These are phyloP conservation scores for Curvularia eragrostidis DNA, from an alignment of 2,329 filamentous ascomycete genomes.

Conservation along the genomic window DNA sequence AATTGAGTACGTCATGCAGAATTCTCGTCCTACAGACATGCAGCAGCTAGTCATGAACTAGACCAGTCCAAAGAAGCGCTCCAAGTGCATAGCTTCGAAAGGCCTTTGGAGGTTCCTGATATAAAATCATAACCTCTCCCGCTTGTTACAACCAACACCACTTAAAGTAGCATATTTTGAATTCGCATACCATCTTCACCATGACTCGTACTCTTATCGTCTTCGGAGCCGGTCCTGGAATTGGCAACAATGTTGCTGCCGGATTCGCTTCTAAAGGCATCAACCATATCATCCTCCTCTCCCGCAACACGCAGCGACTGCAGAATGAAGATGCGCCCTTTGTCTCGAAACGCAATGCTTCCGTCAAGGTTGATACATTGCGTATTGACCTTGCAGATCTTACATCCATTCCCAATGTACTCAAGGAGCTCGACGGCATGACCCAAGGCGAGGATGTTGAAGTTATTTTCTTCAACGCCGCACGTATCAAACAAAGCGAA, in stretches of 20 bases:
- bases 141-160: not conserved
- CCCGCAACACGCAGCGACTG: slow-evolving; percentile 54
- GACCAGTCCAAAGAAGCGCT: too few species aligned
- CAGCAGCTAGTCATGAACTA: too few species aligned
- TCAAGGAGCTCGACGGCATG: slow-evolving; percentile 52
- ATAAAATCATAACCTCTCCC: not conserved
- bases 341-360: slow-evolving; percentile 38
- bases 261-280: slow-evolving; percentile 55
- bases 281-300: slow-evolving; percentile 57
- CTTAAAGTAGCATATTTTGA: not conserved
- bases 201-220: slow-evolving; percentile 46
- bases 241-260: slow-evolving; percentile 53
- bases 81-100: not conserved
- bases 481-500: slow-evolving; percentile 54
- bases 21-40: too few species aligned
- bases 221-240: slow-evolving; percentile 59
- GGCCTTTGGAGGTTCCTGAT: not conserved
- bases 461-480: slow-evolving; percentile 62
- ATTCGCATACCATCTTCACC: not conserved
- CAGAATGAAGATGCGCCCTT: slow-evolving; percentile 43
- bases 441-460: slow-evolving; percentile 50
- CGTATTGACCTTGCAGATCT: slow-evolving; percentile 55
- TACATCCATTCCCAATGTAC: slow-evolving; percentile 45
- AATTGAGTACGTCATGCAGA: not conserved
- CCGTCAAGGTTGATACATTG: slow-evolving; percentile 53